Conservation (phyloP, 169 alveolate genomes). For the Plasmodium fragile region DNA sequence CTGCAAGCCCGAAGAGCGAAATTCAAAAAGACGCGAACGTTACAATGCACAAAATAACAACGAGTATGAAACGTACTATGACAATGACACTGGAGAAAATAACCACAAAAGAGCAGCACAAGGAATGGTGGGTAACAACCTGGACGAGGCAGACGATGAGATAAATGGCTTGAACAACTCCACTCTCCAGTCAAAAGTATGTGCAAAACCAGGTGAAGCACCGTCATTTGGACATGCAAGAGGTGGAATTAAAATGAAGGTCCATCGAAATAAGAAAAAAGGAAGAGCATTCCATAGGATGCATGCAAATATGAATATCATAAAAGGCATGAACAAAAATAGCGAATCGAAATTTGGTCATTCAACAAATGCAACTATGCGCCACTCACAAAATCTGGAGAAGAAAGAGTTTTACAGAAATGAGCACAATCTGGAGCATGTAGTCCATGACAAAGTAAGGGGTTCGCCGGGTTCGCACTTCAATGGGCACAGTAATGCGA, state of each 20-base stretch:
- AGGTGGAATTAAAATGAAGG: conserved; percentile 6
- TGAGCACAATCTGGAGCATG: conserved; percentile 4
- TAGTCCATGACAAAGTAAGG: not conserved
- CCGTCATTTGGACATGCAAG: not conserved
- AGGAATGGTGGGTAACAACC: not conserved
- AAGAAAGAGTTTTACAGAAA: not conserved
- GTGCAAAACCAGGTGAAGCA: conserved; percentile 1
- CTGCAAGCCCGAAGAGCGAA: not conserved
- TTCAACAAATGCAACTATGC: not conserved
- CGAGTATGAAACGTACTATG: not conserved
- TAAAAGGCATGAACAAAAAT: conserved; percentile 26
- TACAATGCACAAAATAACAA: not conserved
- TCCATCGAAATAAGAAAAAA: conserved; percentile 3
- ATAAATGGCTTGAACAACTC: not conserved
- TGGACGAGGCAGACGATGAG: not conserved
- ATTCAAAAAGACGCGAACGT: not conserved
- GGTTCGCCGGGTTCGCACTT: conserved; percentile 5
- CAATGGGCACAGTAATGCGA: not conserved
- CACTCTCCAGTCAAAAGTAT: not conserved
- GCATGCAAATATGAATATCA: not conserved
- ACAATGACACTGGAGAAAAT: not conserved
- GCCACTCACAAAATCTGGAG: conserved; percentile 9
- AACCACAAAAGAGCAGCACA: not conserved
- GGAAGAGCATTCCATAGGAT: conserved; percentile 7
- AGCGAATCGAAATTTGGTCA: conserved; percentile 3